These are phyloP conservation scores for Scutellaria barbata DNA, from an alignment of 257 asterid genomes.

Conservation along the genomic window DNA sequence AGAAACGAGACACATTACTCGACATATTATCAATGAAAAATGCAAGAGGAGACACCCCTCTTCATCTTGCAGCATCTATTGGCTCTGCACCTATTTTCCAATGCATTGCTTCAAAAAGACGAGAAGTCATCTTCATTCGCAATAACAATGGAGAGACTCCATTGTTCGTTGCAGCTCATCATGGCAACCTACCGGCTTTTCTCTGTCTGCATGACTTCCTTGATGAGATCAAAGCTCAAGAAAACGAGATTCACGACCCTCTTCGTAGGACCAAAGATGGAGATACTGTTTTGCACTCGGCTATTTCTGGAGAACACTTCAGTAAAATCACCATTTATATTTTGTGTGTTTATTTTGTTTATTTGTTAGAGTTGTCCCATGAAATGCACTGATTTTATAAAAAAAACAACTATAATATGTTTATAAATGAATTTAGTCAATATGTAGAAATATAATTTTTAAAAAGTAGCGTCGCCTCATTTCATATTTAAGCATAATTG, in stretches of 20 bases:
- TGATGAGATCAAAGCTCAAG: neutral
- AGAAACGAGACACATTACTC: rapidly evolving
- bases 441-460: no score
- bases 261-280: constrained; percentile 54
- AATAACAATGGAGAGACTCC: constrained; percentile 53
- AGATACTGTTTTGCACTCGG: constrained; percentile 46
- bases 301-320: constrained; percentile 52
- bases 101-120: constrained; percentile 16
- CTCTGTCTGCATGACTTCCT: constrained; percentile 28
- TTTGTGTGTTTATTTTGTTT: no score
- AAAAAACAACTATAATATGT: no score
- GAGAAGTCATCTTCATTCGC: constrained; percentile 31
- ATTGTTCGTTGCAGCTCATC: constrained; percentile 49
- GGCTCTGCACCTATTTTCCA: constrained; percentile 39
- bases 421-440: no score
- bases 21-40: constrained; percentile 20
- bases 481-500: no score
- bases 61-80: constrained; percentile 60
- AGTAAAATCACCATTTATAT: constrained; percentile 35
- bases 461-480: no score
- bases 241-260: constrained; percentile 15
- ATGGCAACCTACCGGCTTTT: constrained; percentile 42
- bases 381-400: no score
- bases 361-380: no score
- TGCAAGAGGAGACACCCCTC: constrained; percentile 52